Evolutionary conservation across 202 grass and related monocot genomes (phyloP).

Genomic region (Digitaria exilis): DNA sequence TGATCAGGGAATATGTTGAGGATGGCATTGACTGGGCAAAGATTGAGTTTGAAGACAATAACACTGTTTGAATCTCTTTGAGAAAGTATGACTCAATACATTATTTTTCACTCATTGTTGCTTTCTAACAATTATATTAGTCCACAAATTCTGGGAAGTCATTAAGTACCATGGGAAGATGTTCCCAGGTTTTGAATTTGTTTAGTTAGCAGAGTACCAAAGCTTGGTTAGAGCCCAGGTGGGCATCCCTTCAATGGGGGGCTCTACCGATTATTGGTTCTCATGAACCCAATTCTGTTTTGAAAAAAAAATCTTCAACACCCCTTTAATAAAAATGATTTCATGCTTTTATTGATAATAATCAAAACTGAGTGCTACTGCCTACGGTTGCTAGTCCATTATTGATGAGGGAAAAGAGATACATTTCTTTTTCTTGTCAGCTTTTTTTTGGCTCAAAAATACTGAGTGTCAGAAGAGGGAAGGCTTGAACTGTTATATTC

Average conservation of each 20-base stretch:
- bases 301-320: not conserved
- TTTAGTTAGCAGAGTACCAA: not conserved
- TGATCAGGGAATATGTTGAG: constrained; percentile 84
- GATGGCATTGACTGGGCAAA: constrained; percentile 99
- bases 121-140: not conserved
- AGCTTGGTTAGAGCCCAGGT: not conserved
- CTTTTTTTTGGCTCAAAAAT: constrained; percentile 23
- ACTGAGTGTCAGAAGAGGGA: not conserved
- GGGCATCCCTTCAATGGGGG: not conserved
- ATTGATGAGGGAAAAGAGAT: not conserved
- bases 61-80: constrained; percentile 89
- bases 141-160: constrained; percentile 27
- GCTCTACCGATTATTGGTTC: not conserved
- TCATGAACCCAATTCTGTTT: not conserved
- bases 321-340: not conserved
- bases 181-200: not conserved
- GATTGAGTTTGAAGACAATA: constrained; percentile 97
- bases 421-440: not conserved
- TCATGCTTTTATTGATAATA: constrained; percentile 24
- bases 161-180: not conserved
- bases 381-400: not conserved
- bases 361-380: not conserved
- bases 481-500: not conserved
- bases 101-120: constrained; percentile 11
- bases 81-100: constrained; percentile 63